Evolutionary conservation across 78 protist species (phyloP).

Genomic region (Guillardia theta): DNA sequence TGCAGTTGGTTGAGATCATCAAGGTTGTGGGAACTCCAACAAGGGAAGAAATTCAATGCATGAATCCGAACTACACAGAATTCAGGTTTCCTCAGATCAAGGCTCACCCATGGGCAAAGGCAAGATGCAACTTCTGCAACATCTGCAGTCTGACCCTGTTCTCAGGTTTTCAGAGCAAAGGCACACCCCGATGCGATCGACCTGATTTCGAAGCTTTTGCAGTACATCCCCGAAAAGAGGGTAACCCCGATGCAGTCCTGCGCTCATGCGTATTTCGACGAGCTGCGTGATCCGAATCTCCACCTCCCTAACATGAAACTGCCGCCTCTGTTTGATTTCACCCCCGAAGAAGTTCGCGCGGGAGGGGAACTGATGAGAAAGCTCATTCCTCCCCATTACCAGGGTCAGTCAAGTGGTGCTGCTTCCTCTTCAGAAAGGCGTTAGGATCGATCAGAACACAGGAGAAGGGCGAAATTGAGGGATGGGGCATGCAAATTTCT

Average conservation of each 20-base stretch:
- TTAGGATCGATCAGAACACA: too few species aligned
- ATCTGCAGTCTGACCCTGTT: neutral
- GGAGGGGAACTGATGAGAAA: neutral
- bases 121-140: neutral
- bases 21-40: slow-evolving; percentile 78
- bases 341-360: slow-evolving; percentile 46
- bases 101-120: slow-evolving; percentile 64
- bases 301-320: slow-evolving; percentile 7
- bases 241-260: slow-evolving; percentile 45
- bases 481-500: too few species aligned
- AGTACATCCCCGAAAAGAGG: slow-evolving; percentile 50
- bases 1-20: slow-evolving; percentile 98
- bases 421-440: too few species aligned
- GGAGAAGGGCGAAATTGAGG: too few species aligned
- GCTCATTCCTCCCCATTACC: slow-evolving; percentile 35
- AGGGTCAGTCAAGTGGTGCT: too few species aligned
- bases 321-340: slow-evolving; percentile 57
- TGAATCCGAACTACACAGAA: slow-evolving; percentile 73
- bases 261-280: slow-evolving; percentile 50
- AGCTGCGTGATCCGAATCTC: slow-evolving; percentile 48
- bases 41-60: slow-evolving; percentile 58
- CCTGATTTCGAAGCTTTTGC: slow-evolving; percentile 52
- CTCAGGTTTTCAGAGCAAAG: slow-evolving; percentile 48
- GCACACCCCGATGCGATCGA: slow-evolving; percentile 54
- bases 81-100: slow-evolving; percentile 61